Evolutionary conservation across 371 early-diverging fungal species (phyloP), one percentile per base, ranked within the genome.

Genomic region (Syncephalis plumigaleata): DNA sequence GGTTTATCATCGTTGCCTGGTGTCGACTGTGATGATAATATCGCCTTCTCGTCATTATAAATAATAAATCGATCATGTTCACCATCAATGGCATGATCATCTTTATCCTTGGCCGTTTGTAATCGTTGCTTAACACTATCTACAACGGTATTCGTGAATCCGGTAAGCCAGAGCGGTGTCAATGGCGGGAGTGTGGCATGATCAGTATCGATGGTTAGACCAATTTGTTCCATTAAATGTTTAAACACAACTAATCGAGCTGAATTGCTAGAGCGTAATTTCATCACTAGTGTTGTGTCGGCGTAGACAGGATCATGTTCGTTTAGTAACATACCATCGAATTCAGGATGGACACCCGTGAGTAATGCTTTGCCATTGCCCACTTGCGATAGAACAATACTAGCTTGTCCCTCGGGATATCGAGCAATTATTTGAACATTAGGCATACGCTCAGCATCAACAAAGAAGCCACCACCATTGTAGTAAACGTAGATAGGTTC

Each of bases 401-500:
- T 71, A 2, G 71, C 70, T 46, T 56, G 47, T 52, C 58, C 7
- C 37, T 42, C 21, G 50, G 36, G 24, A 53, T 79, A 87, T 45
- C 72, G 59, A 1, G 69, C 80, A 42, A 87, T 54, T 1, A 83
- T 73, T 26, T 63, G 50, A 1, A 70, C 66, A 18, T 61, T 60
- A 4, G 42, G 45, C 39, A 51, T 61, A 48, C 51, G 50, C 8
- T 67, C 71, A 1, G 72, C 67, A 15, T 68, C 56, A n/a, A 69
- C 65, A 64, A 86, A 85, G 49, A 63, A 79, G 0, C 86, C 81
- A 1, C 87, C 87, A 17, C 87, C 87, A 46, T 87, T 86, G 54
- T 77, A 81, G 52, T 86, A 85, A 45, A 79, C 51, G 26, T 54
- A 24, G 17, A 23, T 25, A 16, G 16, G 8, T 40, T 21, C 18